Base-by-base conservation (phyloP, 495 filamentous ascomycete species). In the Lepraria neglecta region DNA sequence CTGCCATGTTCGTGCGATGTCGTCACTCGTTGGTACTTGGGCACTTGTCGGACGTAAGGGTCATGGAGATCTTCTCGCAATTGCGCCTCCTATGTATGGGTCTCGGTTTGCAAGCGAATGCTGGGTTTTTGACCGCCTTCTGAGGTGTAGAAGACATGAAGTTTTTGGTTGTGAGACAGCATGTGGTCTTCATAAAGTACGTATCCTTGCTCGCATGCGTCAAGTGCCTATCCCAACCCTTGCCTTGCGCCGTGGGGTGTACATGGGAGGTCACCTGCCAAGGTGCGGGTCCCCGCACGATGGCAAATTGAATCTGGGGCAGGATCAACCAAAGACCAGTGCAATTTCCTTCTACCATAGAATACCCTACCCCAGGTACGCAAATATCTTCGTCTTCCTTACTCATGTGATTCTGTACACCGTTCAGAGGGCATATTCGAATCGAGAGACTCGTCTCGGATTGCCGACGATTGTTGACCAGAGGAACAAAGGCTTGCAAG, bases 181-280 rank as follows among this genome's bases (percentile, higher is more conserved):
- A 14, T 52, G 48, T 52, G 27, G 48, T 52, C 48, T 52, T 31
- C 48, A 52, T 52, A 52, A 52, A 52, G 15, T 5, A 31, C 28
- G 14, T 31, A 33, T 52, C 48, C 48, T 52, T 52, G 48, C 24
- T 31, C 17, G 3, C 44, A 7, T 52, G 48, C 48, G 31, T 31
- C 48, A 31, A 11, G 33, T 38, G 33, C 9, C 7, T 38, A 38
- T 38, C 35, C 7, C 35, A 38, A 6, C 7, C 35, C 35, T 10
- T 7, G 35, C 35, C 35, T 38, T 38, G 35, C 35, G 35, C 35
- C 35, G 35, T 38, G 35, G 35, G 35, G 35, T 38, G 35, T 38
- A 38, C 7, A 38, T 38, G 35, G 35, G 35, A 38, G 35, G 35
- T 7, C 35, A 38, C 35, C 35, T 38, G 35, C 35, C 35, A 38